Percentiles rank a stretch among this genome's conserved stretches.
phyloP scores from a whole-genome alignment of 768 basidiomycete species.

The Mycena amicta region DNA sequence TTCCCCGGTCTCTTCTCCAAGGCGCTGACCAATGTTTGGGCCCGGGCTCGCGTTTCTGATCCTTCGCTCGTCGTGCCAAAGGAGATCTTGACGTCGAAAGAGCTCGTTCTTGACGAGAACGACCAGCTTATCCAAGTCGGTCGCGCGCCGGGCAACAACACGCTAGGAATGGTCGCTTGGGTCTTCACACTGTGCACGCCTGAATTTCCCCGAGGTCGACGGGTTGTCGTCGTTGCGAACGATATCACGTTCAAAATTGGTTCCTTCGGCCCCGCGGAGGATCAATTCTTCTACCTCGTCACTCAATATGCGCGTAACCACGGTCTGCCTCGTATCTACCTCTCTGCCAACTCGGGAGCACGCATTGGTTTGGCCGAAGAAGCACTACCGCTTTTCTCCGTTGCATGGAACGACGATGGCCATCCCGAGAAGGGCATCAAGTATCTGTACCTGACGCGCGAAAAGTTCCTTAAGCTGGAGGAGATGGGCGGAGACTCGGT shows the following conservation, averaged over 20 bases:
- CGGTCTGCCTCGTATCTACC: conserved; percentile 93
- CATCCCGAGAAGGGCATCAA: conserved; percentile 94
- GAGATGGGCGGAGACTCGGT: conserved; percentile 82
- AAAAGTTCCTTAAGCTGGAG: conserved; percentile 86
- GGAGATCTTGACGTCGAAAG: conserved; percentile 78
- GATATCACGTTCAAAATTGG: conserved; percentile 99
- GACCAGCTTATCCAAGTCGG: conserved; percentile 90
- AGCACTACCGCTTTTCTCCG: conserved; percentile 82
- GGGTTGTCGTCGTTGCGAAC: conserved; percentile 89
- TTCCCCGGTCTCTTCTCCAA: conserved; percentile 99
- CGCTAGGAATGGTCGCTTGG: conserved; percentile 98
- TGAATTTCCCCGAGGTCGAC: conserved; percentile 88
- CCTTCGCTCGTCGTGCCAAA: conserved; percentile 75
- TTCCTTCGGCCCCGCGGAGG: conserved; percentile 94
- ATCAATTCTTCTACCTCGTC: conserved; percentile 94
- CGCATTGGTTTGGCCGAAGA: conserved; percentile 96
- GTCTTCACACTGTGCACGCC: conserved; percentile 90
- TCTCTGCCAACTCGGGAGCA: conserved; percentile 98
- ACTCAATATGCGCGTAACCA: conserved; percentile 89
- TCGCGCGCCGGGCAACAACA: conserved; percentile 91
- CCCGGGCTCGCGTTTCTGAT: conserved; percentile 63
- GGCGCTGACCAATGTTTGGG: conserved; percentile 92
- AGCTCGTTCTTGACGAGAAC: conserved; percentile 93
- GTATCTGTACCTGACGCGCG: conserved; percentile 94
- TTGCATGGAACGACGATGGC: conserved; percentile 81